Conservation (phyloP, 2,329 filamentous ascomycete genomes). For the Septoria petroselini region DNA sequence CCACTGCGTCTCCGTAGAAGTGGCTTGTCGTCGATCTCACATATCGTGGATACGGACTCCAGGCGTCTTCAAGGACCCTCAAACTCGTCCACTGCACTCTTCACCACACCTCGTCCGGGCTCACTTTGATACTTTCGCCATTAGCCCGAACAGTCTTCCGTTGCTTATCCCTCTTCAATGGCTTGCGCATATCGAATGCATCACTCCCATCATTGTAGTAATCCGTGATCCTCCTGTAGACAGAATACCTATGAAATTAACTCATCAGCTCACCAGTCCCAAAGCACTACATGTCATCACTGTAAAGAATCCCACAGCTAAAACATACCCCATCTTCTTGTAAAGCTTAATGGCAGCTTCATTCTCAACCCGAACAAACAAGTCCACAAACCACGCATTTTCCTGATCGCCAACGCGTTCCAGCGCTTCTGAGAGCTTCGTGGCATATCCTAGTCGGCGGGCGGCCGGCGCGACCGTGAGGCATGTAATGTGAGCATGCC, state of each 20-base stretch:
- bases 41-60: too few relatives aligned
- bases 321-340: conserved; percentile 71
- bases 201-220: conserved; percentile 97
- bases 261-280: not conserved
- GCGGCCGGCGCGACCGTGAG: conserved; percentile 86
- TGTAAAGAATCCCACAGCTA: not conserved
- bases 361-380: conserved; percentile 90
- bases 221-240: conserved; percentile 81
- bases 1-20: too few relatives aligned
- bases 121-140: conserved; percentile 74
- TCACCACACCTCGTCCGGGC: conserved; percentile 83
- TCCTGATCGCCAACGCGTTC: conserved; percentile 79
- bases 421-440: conserved; percentile 73
- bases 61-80: too few relatives aligned
- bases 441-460: conserved; percentile 81
- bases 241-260: conserved; percentile 58
- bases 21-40: too few relatives aligned
- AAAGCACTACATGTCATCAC: not conserved
- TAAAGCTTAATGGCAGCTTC: conserved; percentile 84
- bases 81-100: too few relatives aligned
- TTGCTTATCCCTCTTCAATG: conserved; percentile 74
- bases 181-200: conserved; percentile 95
- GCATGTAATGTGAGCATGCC: conserved; percentile 97
- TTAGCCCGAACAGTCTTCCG: conserved; percentile 73
- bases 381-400: conserved; percentile 89